These are phyloP conservation scores for Marasmius fiardii DNA, from an alignment of 1,284 basidiomycete species.

Conservation along the genomic window DNA sequence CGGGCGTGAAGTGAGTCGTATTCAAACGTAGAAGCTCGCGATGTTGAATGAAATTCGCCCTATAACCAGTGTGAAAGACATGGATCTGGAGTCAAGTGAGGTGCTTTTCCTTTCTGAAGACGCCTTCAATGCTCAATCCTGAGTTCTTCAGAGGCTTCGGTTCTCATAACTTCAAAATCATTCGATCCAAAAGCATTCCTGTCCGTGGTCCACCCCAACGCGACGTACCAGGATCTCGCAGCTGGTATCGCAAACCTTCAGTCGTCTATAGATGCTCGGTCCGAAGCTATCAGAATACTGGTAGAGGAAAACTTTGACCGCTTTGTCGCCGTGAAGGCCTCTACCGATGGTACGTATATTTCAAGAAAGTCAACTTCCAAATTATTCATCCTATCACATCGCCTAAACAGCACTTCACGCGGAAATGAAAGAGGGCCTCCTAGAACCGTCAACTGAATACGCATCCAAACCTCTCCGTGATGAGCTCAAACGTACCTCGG, in stretches of 20 bases:
- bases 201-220: slow-evolving; percentile 91
- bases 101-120: slow-evolving; percentile 7
- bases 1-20: slow-evolving; percentile 54
- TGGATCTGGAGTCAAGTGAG: slow-evolving; percentile 76
- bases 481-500: slow-evolving; percentile 72
- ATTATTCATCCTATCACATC: too few relatives aligned
- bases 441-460: slow-evolving; percentile 77
- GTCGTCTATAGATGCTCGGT: slow-evolving; percentile 81
- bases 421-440: slow-evolving; percentile 90
- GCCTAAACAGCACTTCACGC: slow-evolving; percentile 76
- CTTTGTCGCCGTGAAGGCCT: slow-evolving; percentile 96
- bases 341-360: slow-evolving; percentile 76
- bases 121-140: neutral
- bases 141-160: slow-evolving; percentile 60
- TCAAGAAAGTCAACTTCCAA: too few relatives aligned
- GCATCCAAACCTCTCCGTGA: slow-evolving; percentile 82
- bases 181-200: slow-evolving; percentile 97
- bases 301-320: slow-evolving; percentile 99
- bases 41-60: slow-evolving; percentile 6
- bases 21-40: neutral
- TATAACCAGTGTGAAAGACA: slow-evolving; percentile 49
- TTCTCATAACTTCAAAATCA: slow-evolving; percentile 86
- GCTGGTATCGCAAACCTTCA: slow-evolving; percentile 72
- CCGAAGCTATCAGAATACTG: slow-evolving; percentile 89
- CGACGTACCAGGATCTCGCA: slow-evolving; percentile 89